Conservation (phyloP, 2,329 filamentous ascomycete species). For the Arthrobotrys megalospora region DNA sequence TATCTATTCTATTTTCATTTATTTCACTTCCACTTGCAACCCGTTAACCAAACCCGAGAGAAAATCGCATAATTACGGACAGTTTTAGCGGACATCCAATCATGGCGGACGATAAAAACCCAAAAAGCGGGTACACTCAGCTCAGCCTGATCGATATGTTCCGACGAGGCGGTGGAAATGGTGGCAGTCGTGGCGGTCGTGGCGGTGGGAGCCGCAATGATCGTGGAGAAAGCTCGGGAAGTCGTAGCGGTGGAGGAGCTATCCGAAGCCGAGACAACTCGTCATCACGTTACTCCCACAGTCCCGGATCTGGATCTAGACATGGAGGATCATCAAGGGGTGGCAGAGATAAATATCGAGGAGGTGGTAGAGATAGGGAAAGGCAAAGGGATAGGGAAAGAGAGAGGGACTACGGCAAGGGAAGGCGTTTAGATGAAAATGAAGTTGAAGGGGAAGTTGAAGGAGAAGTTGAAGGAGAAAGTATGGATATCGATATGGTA, state of each 20-base stretch:
- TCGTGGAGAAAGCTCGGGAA: constrained; percentile 47
- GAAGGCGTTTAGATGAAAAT: constrained; percentile 25
- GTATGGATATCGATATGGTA: constrained; percentile 25
- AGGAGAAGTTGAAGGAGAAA: background rate
- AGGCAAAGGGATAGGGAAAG: constrained; percentile 21
- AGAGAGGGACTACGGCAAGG: constrained; percentile 22
- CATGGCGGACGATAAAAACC: constrained; percentile 50
- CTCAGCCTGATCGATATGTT: constrained; percentile 60
- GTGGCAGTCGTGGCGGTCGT: constrained; percentile 65
- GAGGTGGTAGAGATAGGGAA: background rate
- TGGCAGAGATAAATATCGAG: constrained; percentile 7
- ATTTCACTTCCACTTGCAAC: background rate
- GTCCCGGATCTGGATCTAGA: constrained; percentile 13
- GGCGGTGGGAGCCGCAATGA: constrained; percentile 46
- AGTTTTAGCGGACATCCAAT: background rate
- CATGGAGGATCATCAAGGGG: background rate
- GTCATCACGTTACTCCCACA: constrained; percentile 1
- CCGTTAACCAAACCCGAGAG: too few species aligned
- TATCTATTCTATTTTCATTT: too few species aligned
- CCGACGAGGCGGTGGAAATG: constrained; percentile 54
- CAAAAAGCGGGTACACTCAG: constrained; percentile 55
- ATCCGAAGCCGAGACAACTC: constrained; percentile 33
- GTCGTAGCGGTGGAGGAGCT: constrained; percentile 38
- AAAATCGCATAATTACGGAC: background rate
- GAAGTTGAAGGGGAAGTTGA: background rate